Conservation (phyloP, 352 stramenopile species). For the Phytopythium montanum region DNA sequence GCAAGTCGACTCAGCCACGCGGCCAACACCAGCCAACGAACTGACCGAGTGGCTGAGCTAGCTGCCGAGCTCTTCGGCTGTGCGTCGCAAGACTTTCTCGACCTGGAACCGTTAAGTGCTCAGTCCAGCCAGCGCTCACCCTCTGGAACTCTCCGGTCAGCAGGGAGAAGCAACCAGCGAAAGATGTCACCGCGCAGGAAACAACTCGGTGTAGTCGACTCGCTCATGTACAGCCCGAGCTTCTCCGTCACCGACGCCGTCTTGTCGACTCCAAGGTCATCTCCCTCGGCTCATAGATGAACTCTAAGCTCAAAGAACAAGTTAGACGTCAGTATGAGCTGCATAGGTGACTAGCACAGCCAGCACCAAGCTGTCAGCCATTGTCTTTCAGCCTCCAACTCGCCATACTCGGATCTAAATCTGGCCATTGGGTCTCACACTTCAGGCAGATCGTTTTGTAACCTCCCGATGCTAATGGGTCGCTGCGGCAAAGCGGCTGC, state of each 20-base stretch:
- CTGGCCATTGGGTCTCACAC: neutral
- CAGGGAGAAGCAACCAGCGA: neutral
- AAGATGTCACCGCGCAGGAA: slow-evolving; percentile 7
- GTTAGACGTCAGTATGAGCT: neutral
- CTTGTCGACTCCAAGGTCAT: slow-evolving; percentile 8
- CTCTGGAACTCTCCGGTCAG: neutral
- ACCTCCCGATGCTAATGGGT: slow-evolving; percentile 14
- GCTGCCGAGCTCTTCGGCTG: neutral
- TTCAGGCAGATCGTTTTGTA: slow-evolving; percentile 21
- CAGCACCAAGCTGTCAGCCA: neutral
- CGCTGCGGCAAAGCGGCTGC: neutral
- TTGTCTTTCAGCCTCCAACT: neutral
- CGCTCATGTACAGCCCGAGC: slow-evolving; percentile 24
- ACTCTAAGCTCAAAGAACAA: neutral
- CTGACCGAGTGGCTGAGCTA: neutral
- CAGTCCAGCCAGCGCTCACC: neutral
- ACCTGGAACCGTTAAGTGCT: neutral
- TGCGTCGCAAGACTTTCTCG: neutral
- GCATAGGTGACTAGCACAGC: too few relatives aligned
- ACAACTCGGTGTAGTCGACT: slow-evolving; percentile 17
- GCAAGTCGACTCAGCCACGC: neutral
- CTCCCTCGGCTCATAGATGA: neutral
- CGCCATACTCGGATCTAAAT: neutral
- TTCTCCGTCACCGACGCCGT: slow-evolving; percentile 19
- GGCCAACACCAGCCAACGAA: neutral